Evolutionary conservation across 352 stramenopile genomes (phyloP), one percentile per base, ranked within the genome.

Genomic region (Phytophthora colocasiae): DNA sequence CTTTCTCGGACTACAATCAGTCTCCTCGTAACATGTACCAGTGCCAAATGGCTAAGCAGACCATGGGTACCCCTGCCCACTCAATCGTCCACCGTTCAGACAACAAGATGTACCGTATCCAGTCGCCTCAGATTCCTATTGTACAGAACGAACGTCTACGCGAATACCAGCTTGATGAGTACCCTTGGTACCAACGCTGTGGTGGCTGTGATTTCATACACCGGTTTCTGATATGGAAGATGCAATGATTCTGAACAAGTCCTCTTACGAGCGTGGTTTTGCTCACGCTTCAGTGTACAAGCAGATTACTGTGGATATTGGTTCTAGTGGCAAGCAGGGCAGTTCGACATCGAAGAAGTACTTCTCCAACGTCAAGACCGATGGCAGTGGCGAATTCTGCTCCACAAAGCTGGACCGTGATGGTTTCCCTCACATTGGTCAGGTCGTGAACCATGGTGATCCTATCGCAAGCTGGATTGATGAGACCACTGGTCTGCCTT

Each of bases 41-140:
- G 89, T 99, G 98, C 70, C 98, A 99, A 82, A 99, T 99, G 98
- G 98, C 97, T 38, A 99, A 99, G 83, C 98, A 99, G 77, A 99
- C 98, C 3, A 99, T 99, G 98, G 98, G 98, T 38, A 99, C 97
- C 22, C 97, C 97, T 15, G 91, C 89, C n/a, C 97, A 99, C 75
- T 99, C 96, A 53, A 90, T 99, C 54, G 85, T 91, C 5, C 93
- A 99, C 73, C 91, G 98, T 58, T 86, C 96, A 9, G 98, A 99
- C 77, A 99, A 99, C 85, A 99, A 99, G 69, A 90, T 99, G 79
- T 99, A 99, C 80, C 95, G 97, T 56, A 98, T 99, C 45, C 96
- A 99, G 80, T 99, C 93, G 41, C 97, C 98, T 12, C 98, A 99
- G 75, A 92, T 97, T 15, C 98, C 98, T 14, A 95, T 99, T 43